These are phyloP conservation scores for Vigna unguiculata DNA, from an alignment of 306 rosid genomes.

Conservation along the genomic window DNA sequence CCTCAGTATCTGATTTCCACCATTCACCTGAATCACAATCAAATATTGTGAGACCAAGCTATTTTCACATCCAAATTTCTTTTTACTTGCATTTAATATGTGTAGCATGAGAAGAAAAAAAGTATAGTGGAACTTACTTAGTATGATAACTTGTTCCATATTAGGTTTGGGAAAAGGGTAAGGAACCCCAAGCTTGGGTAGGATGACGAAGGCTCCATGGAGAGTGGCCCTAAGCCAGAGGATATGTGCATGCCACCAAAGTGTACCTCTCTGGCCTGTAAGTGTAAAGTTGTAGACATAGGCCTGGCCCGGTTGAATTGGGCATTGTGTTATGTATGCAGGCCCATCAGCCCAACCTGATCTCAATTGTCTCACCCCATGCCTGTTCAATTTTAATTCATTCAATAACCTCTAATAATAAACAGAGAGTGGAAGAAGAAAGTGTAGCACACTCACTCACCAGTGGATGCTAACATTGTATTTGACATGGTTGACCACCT, in stretches of 20 bases:
- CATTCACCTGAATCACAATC: conserved; percentile 76
- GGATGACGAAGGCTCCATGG: conserved; percentile 79
- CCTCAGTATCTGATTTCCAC: conserved; percentile 95
- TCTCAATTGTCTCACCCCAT: conserved; percentile 77
- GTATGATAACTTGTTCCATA: conserved; percentile 63
- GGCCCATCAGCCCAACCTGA: conserved; percentile 97
- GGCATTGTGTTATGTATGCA: conserved; percentile 89
- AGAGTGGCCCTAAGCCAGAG: conserved; percentile 91
- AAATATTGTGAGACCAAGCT: conserved; percentile 27
- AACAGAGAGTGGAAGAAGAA: not conserved
- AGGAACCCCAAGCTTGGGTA: conserved; percentile 85
- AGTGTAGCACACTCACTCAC: conserved; percentile 48
- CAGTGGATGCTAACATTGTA: conserved; percentile 90
- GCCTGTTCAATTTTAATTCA: conserved; percentile 57
- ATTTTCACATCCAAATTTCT: too few relatives aligned
- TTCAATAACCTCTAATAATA: not conserved
- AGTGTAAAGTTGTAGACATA: conserved; percentile 76
- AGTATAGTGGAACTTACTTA: conserved; percentile 59
- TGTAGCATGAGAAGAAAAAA: too few relatives aligned
- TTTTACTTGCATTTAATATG: too few relatives aligned
- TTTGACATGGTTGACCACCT: conserved; percentile 74
- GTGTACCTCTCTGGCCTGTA: conserved; percentile 91
- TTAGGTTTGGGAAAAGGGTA: conserved; percentile 87
- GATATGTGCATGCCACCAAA: conserved; percentile 92
- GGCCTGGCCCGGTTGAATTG: conserved; percentile 74